Evolutionary conservation across 2,329 filamentous ascomycete species (phyloP).

Genomic region (Aspergillus alliaceus): DNA sequence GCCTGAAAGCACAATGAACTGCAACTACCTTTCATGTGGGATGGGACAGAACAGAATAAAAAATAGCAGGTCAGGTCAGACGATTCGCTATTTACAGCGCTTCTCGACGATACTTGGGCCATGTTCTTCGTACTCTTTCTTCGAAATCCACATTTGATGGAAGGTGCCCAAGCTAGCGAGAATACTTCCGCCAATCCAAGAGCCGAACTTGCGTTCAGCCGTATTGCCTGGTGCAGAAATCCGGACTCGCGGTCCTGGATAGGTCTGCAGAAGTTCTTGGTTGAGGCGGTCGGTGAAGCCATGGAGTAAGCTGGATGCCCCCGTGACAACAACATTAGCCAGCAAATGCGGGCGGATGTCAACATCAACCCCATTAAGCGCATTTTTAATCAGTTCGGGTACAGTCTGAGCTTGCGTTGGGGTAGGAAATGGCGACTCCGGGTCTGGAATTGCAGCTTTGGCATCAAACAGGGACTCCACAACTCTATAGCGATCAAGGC

Average conservation of each 20-base stretch:
- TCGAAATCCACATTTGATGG: slow-evolving; percentile 99
- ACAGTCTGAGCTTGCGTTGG: slow-evolving; percentile 76
- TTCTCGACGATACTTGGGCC: slow-evolving; percentile 89
- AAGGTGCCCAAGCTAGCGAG: slow-evolving; percentile 93
- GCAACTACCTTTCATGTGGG: no score
- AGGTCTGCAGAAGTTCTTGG: slow-evolving; percentile 76
- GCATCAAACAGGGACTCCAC: slow-evolving; percentile 92
- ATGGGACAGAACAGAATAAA: not conserved
- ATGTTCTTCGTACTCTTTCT: slow-evolving; percentile 97
- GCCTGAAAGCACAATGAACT: no score
- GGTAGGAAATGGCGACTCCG: slow-evolving; percentile 46
- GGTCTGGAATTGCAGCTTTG: slow-evolving; percentile 63
- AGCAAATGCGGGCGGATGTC: slow-evolving; percentile 83
- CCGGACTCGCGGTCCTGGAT: slow-evolving; percentile 82
- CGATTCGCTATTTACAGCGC: slow-evolving; percentile 84
- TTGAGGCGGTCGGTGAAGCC: slow-evolving; percentile 91
- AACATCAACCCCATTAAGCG: slow-evolving; percentile 78
- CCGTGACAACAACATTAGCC: slow-evolving; percentile 88
- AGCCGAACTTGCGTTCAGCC: slow-evolving; percentile 85
- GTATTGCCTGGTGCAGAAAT: slow-evolving; percentile 84
- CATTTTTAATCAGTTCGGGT: slow-evolving; percentile 75
- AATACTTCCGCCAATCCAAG: slow-evolving; percentile 97
- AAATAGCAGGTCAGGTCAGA: not conserved
- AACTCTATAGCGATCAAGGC: slow-evolving; percentile 79
- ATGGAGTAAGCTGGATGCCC: slow-evolving; percentile 81